phyloP scores from a whole-genome alignment of 2,329 filamentous ascomycete species.

The Elsinoe fawcettii region DNA sequence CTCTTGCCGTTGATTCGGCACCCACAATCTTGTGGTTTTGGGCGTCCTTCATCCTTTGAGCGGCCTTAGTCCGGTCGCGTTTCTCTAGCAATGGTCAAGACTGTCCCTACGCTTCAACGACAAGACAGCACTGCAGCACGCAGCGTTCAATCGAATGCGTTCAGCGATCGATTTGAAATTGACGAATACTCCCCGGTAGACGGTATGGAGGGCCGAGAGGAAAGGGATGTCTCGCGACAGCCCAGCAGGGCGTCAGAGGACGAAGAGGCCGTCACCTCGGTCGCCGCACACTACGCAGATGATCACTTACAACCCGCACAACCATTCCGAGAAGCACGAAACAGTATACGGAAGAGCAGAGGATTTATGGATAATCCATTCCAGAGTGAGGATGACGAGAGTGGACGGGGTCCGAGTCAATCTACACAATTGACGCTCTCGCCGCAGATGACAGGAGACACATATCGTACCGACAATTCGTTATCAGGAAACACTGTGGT shows the following conservation, averaged over 20 bases:
- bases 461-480: slow-evolving; percentile 12
- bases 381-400: slow-evolving; percentile 29
- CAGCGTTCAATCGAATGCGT: slow-evolving; percentile 36
- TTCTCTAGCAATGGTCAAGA: slow-evolving; percentile 32
- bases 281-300: slow-evolving; percentile 27
- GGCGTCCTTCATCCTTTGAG: slow-evolving; percentile 3
- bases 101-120: slow-evolving; percentile 24
- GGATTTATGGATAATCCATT: slow-evolving; percentile 27
- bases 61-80: slow-evolving; percentile 14
- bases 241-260: slow-evolving; percentile 16
- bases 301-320: slow-evolving; percentile 19
- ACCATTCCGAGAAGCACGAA: slow-evolving; percentile 18
- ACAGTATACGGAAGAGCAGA: slow-evolving; percentile 28
- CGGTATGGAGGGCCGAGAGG: slow-evolving; percentile 21
- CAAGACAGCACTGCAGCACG: slow-evolving; percentile 24
- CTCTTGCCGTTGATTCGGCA: slow-evolving; percentile 11
- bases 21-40: slow-evolving; percentile 1
- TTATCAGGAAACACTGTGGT: slow-evolving; percentile 13
- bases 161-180: slow-evolving; percentile 41
- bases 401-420: slow-evolving; percentile 21
- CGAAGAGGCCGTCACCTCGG: slow-evolving; percentile 25
- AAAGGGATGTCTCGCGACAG: slow-evolving; percentile 20
- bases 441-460: slow-evolving; percentile 9
- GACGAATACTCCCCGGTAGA: slow-evolving; percentile 34
- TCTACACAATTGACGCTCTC: slow-evolving; percentile 15